A percentile compares a stretch with the other conserved stretches of the same genome.
These are phyloP conservation scores for Abrus precatorius DNA, from an alignment of 306 rosid genomes.

Conservation along the genomic window DNA sequence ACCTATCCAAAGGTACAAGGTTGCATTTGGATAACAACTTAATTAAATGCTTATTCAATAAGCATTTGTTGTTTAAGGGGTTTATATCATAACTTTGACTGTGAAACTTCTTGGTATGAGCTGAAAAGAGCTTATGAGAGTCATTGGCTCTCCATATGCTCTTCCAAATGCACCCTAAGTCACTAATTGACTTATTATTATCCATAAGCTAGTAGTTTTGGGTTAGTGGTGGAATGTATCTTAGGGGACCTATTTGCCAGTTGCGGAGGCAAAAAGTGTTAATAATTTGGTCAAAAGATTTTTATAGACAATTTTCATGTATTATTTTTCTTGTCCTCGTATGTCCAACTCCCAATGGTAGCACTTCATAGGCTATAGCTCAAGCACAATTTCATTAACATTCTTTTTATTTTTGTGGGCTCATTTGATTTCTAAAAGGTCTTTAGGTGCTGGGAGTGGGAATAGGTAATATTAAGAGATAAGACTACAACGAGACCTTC, in stretches of 20 bases:
- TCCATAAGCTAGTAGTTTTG: neutral
- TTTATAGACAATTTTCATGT: neutral
- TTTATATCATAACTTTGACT: too few relatives aligned
- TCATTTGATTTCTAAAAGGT: neutral
- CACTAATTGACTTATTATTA: neutral
- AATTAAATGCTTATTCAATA: too few relatives aligned
- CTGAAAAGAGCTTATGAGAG: too few relatives aligned
- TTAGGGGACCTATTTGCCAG: neutral
- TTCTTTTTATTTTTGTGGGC: neutral
- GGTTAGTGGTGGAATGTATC: neutral
- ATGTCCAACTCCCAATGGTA: neutral
- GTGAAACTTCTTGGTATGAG: too few relatives aligned
- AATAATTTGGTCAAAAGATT: neutral
- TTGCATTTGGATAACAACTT: too few relatives aligned
- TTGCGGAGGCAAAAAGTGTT: neutral
- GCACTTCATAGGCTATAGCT: neutral
- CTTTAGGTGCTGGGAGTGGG: constrained; percentile 13
- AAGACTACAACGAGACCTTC: neutral
- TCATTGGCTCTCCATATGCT: too few relatives aligned
- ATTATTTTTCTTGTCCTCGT: constrained; percentile 15
- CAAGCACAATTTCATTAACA: constrained; percentile 3
- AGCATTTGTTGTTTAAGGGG: too few relatives aligned
- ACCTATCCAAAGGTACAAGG: neutral
- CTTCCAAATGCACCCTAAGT: too few relatives aligned
- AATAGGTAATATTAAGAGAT: neutral